Base-by-base conservation (phyloP, 164 flowering plant species). In the Umbilicus rupestris region DNA sequence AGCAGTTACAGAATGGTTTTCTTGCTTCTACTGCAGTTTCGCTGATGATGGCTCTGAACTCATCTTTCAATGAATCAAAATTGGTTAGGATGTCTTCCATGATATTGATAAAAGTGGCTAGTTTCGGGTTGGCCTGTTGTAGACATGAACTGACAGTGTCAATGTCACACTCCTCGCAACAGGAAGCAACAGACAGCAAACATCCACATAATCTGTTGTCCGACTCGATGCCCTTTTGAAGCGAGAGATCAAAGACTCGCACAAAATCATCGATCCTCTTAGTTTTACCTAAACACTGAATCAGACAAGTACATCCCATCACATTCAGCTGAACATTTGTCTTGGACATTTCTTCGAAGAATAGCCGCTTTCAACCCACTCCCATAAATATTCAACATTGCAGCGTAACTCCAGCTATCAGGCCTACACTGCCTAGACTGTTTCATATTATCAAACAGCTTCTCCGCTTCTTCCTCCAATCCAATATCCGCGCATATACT, bases 401-500 rank as follows among this genome's bases (percentile, higher is more conserved):
- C n/a, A n/a, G n/a, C n/a, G n/a, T n/a, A n/a, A n/a, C n/a, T n/a
- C n/a, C n/a, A n/a, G n/a, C n/a, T n/a, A n/a, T n/a, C n/a, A n/a
- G n/a, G n/a, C 75, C 66, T 79, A 62, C 84, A 78, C 16, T 58
- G 57, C 69, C 73, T 69, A 0, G 85, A 81, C 97, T 70, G n/a
- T n/a, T n/a, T n/a, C n/a, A n/a, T n/a, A n/a, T n/a, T n/a, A n/a
- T n/a, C n/a, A n/a, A n/a, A n/a, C n/a, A n/a, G n/a, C n/a, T n/a
- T n/a, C n/a, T n/a, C n/a, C n/a, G n/a, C n/a, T n/a, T n/a, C n/a
- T n/a, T 90, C 92, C 69, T 78, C 86, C 63, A 86, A 72, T 1
- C 93, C 98, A 72, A 93, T 80, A 76, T 90, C 97, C 15, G 98
- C 98, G 75, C 97, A 93, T 97, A 93, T 90, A 63, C 84, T 90